Percentiles rank a stretch among this genome's conserved stretches.
Conservation (phyloP, 2,329 filamentous ascomycete species). For the Pseudogymnoascus sp. region DNA sequence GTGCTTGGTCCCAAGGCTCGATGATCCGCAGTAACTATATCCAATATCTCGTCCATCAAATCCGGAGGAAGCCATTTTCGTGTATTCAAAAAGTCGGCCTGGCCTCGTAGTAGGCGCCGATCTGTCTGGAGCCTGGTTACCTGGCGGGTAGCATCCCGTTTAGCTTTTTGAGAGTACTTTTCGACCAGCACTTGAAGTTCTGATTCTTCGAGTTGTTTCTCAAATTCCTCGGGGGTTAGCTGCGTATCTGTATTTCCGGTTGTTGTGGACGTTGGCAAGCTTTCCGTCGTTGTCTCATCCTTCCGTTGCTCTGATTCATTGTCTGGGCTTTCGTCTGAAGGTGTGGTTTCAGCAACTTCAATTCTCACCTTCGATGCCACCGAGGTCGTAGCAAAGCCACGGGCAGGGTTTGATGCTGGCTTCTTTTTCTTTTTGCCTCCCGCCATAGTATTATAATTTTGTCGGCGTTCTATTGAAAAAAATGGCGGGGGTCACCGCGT, state of each 20-base stretch:
- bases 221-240: conserved; percentile 79
- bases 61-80: conserved; percentile 75
- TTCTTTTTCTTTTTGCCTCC: conserved; percentile 78
- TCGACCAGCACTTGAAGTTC: conserved; percentile 84
- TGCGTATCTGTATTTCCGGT: conserved; percentile 22
- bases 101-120: conserved; percentile 68
- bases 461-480: conserved; percentile 4
- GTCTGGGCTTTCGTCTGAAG: conserved; percentile 15
- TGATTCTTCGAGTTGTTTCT: conserved; percentile 80
- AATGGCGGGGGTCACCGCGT: conserved; percentile 7
- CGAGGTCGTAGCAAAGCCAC: conserved; percentile 91
- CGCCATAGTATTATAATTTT: conserved; percentile 31
- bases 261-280: conserved; percentile 13
- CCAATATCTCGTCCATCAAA: conserved; percentile 67
- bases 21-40: conserved; percentile 60
- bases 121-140: conserved; percentile 75
- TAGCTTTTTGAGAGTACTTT: conserved; percentile 69
- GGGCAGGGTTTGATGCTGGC: conserved; percentile 72
- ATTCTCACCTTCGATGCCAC: conserved; percentile 72
- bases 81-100: conserved; percentile 65
- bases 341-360: conserved; percentile 40
- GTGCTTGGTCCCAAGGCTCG: conserved; percentile 39
- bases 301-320: conserved; percentile 11
- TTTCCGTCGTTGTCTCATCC: conserved; percentile 1
- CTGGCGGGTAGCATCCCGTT: conserved; percentile 71